A percentile compares a stretch with the other conserved stretches of the same genome.
Evolutionary conservation across 2,329 filamentous ascomycete species (phyloP).

Genomic region (Cercospora berteroae): DNA sequence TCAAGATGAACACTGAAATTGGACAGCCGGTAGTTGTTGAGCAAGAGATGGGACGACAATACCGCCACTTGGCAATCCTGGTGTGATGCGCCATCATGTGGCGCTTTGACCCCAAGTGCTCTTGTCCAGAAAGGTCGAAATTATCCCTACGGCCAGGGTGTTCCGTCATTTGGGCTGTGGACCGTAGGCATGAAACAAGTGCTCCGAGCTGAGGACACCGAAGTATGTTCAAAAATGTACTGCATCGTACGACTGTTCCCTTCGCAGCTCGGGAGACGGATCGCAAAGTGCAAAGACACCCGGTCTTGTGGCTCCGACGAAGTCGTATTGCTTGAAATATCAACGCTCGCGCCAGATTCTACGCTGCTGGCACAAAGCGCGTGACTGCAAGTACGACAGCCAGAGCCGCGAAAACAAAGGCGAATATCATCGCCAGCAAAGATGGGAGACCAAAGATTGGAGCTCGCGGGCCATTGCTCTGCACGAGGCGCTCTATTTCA

Average conservation of each 20-base stretch:
- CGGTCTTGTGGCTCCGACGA: not conserved
- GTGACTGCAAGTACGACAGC: not conserved
- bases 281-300: not conserved
- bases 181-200: not conserved
- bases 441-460: slow-evolving; percentile 13
- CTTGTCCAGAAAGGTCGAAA: not conserved
- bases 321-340: not conserved
- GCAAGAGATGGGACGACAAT: no score
- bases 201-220: not conserved
- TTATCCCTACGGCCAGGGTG: not conserved
- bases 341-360: not conserved
- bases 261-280: not conserved
- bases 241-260: not conserved
- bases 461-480: slow-evolving; percentile 24
- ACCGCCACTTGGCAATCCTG: not conserved
- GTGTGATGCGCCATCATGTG: not conserved
- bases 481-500: slow-evolving; percentile 51
- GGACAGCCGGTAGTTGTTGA: not conserved
- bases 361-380: not conserved
- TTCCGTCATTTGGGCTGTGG: not conserved
- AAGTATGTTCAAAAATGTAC: not conserved
- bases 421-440: not conserved
- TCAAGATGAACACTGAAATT: no score
- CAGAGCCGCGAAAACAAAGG: not conserved
- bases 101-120: not conserved